phyloP scores from a whole-genome alignment of 257 asterid species.

The Solanum habrochaites region DNA sequence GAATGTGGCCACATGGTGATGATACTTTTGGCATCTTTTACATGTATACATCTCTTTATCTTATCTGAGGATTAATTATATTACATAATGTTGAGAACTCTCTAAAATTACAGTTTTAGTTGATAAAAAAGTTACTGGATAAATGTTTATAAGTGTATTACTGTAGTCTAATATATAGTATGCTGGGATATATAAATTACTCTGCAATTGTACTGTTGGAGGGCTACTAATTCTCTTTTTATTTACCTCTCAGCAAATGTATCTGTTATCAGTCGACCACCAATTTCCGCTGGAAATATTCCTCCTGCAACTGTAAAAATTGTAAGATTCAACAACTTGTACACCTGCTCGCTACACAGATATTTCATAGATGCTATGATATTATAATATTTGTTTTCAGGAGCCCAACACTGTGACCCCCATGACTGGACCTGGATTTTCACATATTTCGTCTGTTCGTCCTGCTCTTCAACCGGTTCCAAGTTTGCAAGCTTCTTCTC shows the following conservation, averaged over 20 bases:
- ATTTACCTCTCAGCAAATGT: background rate
- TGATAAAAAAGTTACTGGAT: background rate
- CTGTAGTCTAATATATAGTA: background rate
- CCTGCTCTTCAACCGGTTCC: conserved; percentile 57
- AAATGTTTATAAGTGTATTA: background rate
- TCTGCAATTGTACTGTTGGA: background rate
- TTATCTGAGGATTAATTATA: background rate
- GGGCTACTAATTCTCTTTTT: conserved; percentile 6
- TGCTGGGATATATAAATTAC: background rate
- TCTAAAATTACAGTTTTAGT: background rate
- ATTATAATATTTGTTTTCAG: conserved; percentile 25
- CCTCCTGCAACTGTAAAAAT: conserved; percentile 81
- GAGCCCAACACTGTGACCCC: conserved; percentile 71
- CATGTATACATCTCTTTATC: background rate
- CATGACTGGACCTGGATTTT: conserved; percentile 53
- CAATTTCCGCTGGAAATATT: conserved; percentile 46
- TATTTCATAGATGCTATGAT: background rate
- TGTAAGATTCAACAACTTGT: conserved; percentile 33
- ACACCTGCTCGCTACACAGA: background rate
- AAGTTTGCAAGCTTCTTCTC: conserved; percentile 75
- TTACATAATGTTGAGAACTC: background rate
- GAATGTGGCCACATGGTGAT: background rate
- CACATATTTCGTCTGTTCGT: conserved; percentile 56
- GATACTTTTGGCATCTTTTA: background rate
- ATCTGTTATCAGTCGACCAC: conserved; percentile 49